phyloP scores from a whole-genome alignment of 495 filamentous ascomycete species.

The Astrothelium macrocarpum region DNA sequence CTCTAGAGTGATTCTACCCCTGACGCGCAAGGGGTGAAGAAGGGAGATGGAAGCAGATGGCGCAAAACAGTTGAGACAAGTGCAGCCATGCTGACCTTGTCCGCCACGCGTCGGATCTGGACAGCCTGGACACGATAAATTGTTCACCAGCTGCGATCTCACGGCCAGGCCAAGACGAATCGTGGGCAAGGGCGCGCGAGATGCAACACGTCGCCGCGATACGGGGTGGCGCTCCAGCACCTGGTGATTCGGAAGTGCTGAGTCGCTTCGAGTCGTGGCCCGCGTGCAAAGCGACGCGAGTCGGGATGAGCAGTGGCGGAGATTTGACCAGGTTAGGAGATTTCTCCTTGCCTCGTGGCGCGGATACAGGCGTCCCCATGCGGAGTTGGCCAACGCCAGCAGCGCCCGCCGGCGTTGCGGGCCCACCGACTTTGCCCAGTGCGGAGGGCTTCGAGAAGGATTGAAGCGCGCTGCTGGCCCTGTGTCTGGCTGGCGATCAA shows the following conservation, averaged over 20 bases:
- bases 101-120: not conserved
- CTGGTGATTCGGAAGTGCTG: not conserved
- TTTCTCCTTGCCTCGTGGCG: not conserved
- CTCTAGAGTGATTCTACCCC: not conserved
- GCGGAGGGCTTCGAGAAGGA: slow-evolving; percentile 6
- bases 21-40: not conserved
- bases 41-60: not conserved
- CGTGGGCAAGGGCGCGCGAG: not conserved
- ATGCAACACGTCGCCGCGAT: not conserved
- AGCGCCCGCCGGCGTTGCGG: not conserved
- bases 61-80: not conserved
- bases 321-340: not conserved
- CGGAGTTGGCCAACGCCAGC: not conserved
- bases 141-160: too few species aligned
- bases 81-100: not conserved
- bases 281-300: not conserved
- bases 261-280: too few species aligned
- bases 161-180: not conserved
- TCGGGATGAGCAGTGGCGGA: not conserved
- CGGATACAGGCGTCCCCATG: not conserved
- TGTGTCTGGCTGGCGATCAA: not conserved
- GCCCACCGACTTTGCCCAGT: not conserved
- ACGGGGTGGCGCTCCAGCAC: not conserved
- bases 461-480: not conserved
- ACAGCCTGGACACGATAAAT: not conserved